Percentiles rank a stretch among this genome's conserved stretches.
Evolutionary conservation across 768 basidiomycete species (phyloP).

Genomic region (Boletales sp.): DNA sequence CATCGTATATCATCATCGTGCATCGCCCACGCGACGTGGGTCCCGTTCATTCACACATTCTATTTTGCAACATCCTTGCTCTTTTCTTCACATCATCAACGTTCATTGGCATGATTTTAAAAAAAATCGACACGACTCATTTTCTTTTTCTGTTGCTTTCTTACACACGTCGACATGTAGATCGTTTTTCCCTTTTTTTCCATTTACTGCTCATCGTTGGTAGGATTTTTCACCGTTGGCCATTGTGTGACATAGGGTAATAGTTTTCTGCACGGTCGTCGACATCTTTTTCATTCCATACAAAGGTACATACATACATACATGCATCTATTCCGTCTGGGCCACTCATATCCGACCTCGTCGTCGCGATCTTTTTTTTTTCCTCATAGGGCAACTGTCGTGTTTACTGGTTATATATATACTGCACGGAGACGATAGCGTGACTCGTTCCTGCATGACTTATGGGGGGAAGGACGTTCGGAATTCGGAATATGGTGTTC

Average conservation of each 20-base stretch:
- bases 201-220: neutral
- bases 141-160: neutral
- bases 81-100: conserved; percentile 1
- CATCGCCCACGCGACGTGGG: conserved; percentile 15
- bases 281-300: neutral
- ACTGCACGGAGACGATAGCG: too few species aligned
- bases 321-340: neutral
- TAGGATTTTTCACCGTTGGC: conserved; percentile 8
- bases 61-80: conserved; percentile 11
- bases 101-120: conserved; percentile 1
- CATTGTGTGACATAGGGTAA: conserved; percentile 14
- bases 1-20: conserved; percentile 4
- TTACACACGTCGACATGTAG: conserved; percentile 8
- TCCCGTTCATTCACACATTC: conserved; percentile 11
- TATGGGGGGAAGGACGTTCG: too few species aligned
- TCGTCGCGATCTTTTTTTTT: neutral
- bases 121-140: conserved; percentile 1
- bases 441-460: too few species aligned
- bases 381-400: neutral
- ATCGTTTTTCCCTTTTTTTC: neutral
- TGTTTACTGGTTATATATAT: too few species aligned
- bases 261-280: neutral
- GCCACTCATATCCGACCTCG: conserved; percentile 2
- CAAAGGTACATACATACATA: conserved; percentile 1
- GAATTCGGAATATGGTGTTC: too few species aligned